Evolutionary conservation across 306 rosid species (phyloP).

Genomic region (Parietaria judaica): DNA sequence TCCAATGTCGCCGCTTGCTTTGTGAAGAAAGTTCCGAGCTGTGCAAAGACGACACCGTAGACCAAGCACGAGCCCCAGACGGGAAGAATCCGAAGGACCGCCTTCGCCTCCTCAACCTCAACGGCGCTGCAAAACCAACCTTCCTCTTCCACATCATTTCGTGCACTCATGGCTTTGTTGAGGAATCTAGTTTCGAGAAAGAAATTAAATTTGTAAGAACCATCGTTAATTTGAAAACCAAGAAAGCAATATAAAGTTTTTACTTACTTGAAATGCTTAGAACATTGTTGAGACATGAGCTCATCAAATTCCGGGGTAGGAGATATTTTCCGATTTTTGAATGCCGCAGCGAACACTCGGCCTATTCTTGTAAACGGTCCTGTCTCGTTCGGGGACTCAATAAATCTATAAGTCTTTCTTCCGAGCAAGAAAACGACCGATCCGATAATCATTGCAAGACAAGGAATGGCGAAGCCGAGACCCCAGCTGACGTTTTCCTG

Average conservation of each 20-base stretch:
- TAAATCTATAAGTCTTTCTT: slow-evolving; percentile 22
- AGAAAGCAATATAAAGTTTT: neutral
- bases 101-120: slow-evolving; percentile 46
- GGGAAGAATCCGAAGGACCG: slow-evolving; percentile 31
- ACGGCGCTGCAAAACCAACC: slow-evolving; percentile 14
- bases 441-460: slow-evolving; percentile 20
- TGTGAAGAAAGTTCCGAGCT: slow-evolving; percentile 13
- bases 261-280: slow-evolving; percentile 33
- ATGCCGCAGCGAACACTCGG: slow-evolving; percentile 29
- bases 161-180: neutral
- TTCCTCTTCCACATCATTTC: slow-evolving; percentile 12
- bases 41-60: slow-evolving; percentile 32
- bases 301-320: slow-evolving; percentile 20
- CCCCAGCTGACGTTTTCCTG: slow-evolving; percentile 37
- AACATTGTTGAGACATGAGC: slow-evolving; percentile 12
- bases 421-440: slow-evolving; percentile 21
- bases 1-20: slow-evolving; percentile 36
- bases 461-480: slow-evolving; percentile 29
- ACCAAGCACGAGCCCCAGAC: slow-evolving; percentile 31
- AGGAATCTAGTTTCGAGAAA: neutral
- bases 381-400: neutral
- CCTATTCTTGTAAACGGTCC: slow-evolving; percentile 35
- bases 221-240: neutral
- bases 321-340: slow-evolving; percentile 20
- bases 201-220: neutral